Base-by-base conservation (phyloP, 805 yeast genomes). In the Diddensiella caesifluorescens region DNA sequence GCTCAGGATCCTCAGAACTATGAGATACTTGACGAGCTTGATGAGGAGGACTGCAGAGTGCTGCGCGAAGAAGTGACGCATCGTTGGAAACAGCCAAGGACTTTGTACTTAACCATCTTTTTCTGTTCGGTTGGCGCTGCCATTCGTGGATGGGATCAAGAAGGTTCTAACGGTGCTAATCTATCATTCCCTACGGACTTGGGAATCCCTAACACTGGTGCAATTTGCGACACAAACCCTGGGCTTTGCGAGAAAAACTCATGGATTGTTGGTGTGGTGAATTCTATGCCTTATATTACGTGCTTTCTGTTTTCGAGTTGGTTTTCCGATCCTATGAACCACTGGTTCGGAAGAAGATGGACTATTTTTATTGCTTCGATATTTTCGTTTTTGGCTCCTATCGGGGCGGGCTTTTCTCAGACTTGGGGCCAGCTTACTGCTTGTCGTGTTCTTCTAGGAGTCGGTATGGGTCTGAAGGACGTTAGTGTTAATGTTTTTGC, bases 111-210 rank as follows among this genome's bases (percentile, higher is more conserved):
- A 59, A 71, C 74, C 15, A 72, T 77, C 58, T 71, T 78, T 5
- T 61, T 77, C 49, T 76, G 81, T 31, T 78, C 84, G 2, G 64
- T 79, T 65, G 78, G 82, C 33, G 75, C 76, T 9, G 80, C 83
- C 5, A 77, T 80, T 3, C 82, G 78, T 55, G 86, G 86, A 39
- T 77, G 78, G 83, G 86, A 80, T 59, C 83, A 80, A 57, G 71
- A 83, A 9, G 84, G 79, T 6, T 65, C 77, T 45, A 78, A 79
- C 48, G 86, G 85, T 26, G 85, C 85, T 22, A 74, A 72, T 33
- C 60, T 79, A 21, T 73, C 71, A 45, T 55, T 56, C 41, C 41
- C 50, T 23, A 32, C 31, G 22, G 43, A 44, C 23, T 38, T 45
- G 20, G 57, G 68, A 53, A 67, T 82, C 33, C 49, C 13, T 20